Evolutionary conservation across 352 stramenopile genomes (phyloP), one percentile per base, ranked within the genome.

Genomic region (Phytophthora lateralis): DNA sequence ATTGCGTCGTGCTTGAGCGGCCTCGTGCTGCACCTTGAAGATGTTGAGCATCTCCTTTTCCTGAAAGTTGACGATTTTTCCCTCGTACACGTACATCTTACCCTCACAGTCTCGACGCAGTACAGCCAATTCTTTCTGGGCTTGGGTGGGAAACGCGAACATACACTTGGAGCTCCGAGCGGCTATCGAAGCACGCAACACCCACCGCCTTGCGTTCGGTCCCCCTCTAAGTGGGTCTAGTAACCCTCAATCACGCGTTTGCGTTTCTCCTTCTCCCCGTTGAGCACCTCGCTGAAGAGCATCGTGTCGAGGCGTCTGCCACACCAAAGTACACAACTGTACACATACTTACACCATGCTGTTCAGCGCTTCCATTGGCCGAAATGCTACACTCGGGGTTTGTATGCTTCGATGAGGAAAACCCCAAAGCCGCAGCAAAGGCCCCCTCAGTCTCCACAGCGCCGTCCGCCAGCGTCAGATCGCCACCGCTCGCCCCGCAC

Each of bases 1-100:
- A 24, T 65, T 8, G 27, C 45, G 30, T 93, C 82, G n/a, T n/a
- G n/a, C n/a, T 17, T 76, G 73, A n/a, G 51, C 57, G 8, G 63
- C 57, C 53, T 89, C 82, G n/a, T 80, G 75, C 11, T 79, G 75
- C 15, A 60, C 46, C 56, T 95, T 91, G 69, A 92, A 95, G 2
- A 71, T 72, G 21, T 84, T 69, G 27, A 95, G 71, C 27, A 92
- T 69, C 29, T 90, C 63, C 34, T 95, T 95, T 52, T 73, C 73
- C n/a, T 82, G 57, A 24, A 93, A 78, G 39, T 81, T 90, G 30
- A 49, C 45, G 17, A 56, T 62, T 43, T 84, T 85, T 6, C 56
- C 75, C 21, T 73, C 59, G 52, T 76, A 91, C 9, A 91, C 39
- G 39, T 74, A 74, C 14, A 73, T 49, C 56, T 93, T 91, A 47